Evolutionary conservation across 2,329 filamentous ascomycete species (phyloP).

Genomic region (Rhinocladiella mackenziei): DNA sequence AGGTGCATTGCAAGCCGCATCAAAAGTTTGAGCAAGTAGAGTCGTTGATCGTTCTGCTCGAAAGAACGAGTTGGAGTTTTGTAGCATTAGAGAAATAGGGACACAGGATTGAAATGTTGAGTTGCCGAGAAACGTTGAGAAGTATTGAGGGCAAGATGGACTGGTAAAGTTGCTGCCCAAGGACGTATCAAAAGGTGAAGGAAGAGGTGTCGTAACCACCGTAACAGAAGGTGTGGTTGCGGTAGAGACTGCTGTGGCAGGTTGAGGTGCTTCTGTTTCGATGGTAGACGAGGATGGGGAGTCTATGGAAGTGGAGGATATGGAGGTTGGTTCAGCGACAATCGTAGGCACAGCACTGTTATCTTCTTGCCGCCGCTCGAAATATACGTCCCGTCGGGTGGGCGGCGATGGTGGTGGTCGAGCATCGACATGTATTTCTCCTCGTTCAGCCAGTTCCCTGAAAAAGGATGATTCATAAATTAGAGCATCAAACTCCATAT

Average conservation of each 20-base stretch:
- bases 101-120: slow-evolving; percentile 68
- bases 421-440: slow-evolving; percentile 27
- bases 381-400: slow-evolving; percentile 8
- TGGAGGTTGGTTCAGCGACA: slow-evolving; percentile 7
- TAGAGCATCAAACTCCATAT: slow-evolving; percentile 12
- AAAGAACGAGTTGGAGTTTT: slow-evolving; percentile 85
- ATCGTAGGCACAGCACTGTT: slow-evolving; percentile 15
- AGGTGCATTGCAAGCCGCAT: slow-evolving; percentile 70
- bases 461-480: slow-evolving; percentile 16
- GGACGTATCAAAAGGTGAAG: slow-evolving; percentile 64
- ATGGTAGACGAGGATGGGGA: slow-evolving; percentile 18
- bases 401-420: slow-evolving; percentile 11
- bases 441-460: slow-evolving; percentile 14
- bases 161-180: slow-evolving; percentile 60
- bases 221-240: slow-evolving; percentile 18
- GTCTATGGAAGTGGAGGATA: slow-evolving; percentile 18
- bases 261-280: slow-evolving; percentile 15
- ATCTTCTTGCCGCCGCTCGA: slow-evolving; percentile 11
- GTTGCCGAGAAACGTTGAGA: slow-evolving; percentile 63
- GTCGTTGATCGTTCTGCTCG: slow-evolving; percentile 66
- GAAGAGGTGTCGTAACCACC: slow-evolving; percentile 44
- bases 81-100: slow-evolving; percentile 75
- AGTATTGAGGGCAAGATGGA: slow-evolving; percentile 51
- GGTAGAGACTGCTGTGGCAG: slow-evolving; percentile 18
- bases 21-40: slow-evolving; percentile 70